Conservation (phyloP, 306 rosid genomes). For the Cajanus cajan region DNA sequence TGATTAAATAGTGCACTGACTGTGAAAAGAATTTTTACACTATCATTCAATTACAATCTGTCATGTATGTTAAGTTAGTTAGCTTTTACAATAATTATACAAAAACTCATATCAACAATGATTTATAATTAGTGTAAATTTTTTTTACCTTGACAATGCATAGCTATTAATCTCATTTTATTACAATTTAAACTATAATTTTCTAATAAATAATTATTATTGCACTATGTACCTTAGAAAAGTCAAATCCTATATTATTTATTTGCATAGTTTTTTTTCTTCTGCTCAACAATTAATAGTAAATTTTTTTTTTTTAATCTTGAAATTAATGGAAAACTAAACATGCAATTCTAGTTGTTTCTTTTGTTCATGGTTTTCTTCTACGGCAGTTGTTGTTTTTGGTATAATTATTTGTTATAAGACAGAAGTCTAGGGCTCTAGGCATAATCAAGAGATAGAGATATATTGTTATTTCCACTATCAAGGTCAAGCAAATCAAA, state of each 20-base stretch:
- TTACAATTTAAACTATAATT: not conserved
- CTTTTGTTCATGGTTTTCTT: not conserved
- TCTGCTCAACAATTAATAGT: not conserved
- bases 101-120: no score
- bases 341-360: not conserved
- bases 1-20: no score
- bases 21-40: no score
- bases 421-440: no score
- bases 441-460: no score
- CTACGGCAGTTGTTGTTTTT: not conserved
- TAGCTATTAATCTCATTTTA: not conserved
- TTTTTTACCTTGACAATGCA: no score
- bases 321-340: not conserved
- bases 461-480: not conserved
- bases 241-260: no score
- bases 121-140: no score
- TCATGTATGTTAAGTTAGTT: no score
- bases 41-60: no score
- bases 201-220: not conserved
- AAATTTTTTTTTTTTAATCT: no score
- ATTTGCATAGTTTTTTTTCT: not conserved
- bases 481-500: not conserved
- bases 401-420: not conserved
- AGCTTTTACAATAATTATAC: no score
- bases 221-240: not conserved